These are phyloP conservation scores for Skeletonema potamos DNA, from an alignment of 108 stramenopile genomes.

Conservation along the genomic window DNA sequence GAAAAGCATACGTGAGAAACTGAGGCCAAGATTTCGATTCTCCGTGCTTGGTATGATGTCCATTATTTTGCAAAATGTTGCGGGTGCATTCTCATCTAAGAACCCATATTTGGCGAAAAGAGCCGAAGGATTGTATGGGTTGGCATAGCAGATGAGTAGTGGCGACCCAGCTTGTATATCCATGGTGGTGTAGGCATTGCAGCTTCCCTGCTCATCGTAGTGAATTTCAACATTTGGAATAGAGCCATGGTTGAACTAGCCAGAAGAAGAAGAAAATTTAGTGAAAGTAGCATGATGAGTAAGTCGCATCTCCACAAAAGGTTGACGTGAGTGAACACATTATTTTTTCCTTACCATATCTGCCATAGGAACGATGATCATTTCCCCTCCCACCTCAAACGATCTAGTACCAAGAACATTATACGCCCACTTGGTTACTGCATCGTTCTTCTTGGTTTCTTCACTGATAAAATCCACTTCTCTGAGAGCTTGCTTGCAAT, in stretches of 20 bases:
- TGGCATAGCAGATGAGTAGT: conserved; percentile 54
- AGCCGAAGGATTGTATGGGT: conserved; percentile 50
- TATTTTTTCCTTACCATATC: conserved; percentile 42
- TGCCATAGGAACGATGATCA: conserved; percentile 53
- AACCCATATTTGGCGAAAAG: conserved; percentile 68
- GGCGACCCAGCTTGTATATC: conserved; percentile 63
- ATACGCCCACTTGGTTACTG: conserved; percentile 29
- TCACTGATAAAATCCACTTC: conserved; percentile 29
- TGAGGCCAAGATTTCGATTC: conserved; percentile 55
- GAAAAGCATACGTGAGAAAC: conserved; percentile 60
- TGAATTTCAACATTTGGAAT: conserved; percentile 47
- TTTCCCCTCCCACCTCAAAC: conserved; percentile 22
- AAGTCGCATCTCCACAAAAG: too few relatives aligned
- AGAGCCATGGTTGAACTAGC: conserved; percentile 56
- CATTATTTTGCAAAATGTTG: conserved; percentile 69
- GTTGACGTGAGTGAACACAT: neutral
- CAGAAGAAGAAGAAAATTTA: conserved; percentile 22
- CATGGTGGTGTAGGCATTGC: conserved; percentile 43
- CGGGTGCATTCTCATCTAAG: conserved; percentile 55
- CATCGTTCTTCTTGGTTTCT: conserved; percentile 37
- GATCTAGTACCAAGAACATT: conserved; percentile 35
- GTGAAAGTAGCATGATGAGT: neutral
- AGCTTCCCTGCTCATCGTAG: conserved; percentile 58
- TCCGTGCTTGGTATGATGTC: conserved; percentile 45
- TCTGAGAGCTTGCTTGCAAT: conserved; percentile 33